A percentile compares a stretch with the other conserved stretches of the same genome.
These are phyloP conservation scores for Phialocephala subalpina DNA, from an alignment of 2,329 filamentous ascomycete species.

Conservation along the genomic window DNA sequence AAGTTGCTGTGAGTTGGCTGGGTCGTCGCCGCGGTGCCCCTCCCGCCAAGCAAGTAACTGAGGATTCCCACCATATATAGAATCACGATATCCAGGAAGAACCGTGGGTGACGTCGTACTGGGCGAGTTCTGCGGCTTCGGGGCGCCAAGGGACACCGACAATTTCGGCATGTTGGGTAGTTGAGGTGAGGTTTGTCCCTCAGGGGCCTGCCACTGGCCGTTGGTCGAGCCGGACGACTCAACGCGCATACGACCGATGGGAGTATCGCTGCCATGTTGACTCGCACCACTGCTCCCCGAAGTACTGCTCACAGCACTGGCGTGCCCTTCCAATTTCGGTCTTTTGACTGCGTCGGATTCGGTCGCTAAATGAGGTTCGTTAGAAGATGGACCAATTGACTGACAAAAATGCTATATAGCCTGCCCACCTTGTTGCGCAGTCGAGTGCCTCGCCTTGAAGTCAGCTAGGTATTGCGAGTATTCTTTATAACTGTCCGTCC, in stretches of 20 bases:
- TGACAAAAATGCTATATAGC: constrained; percentile 13
- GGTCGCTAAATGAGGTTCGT: constrained; percentile 24
- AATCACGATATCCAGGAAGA: constrained; percentile 45
- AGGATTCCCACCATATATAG: constrained; percentile 32
- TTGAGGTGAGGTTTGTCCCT: constrained; percentile 25
- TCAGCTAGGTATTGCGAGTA: constrained; percentile 79
- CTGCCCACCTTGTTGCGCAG: constrained; percentile 59
- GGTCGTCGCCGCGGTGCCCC: constrained; percentile 32
- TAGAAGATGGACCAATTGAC: not conserved
- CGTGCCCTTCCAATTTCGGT: constrained; percentile 41
- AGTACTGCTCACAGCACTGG: constrained; percentile 38
- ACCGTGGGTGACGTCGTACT: constrained; percentile 31
- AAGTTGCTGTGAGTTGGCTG: constrained; percentile 27
- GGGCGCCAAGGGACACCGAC: constrained; percentile 15
- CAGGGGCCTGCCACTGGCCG: constrained; percentile 34
- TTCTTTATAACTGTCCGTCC: constrained; percentile 72
- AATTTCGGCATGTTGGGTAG: constrained; percentile 27
- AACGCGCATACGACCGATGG: constrained; percentile 28
- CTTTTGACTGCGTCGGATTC: constrained; percentile 42
- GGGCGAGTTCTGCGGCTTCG: constrained; percentile 32
- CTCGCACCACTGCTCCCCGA: constrained; percentile 37
- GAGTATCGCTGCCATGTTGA: constrained; percentile 31
- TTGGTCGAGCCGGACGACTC: constrained; percentile 35
- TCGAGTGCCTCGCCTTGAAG: constrained; percentile 77
- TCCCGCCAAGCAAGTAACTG: constrained; percentile 42